Base-by-base conservation (phyloP, 352 stramenopile genomes). In the Discostella stelligera region DNA sequence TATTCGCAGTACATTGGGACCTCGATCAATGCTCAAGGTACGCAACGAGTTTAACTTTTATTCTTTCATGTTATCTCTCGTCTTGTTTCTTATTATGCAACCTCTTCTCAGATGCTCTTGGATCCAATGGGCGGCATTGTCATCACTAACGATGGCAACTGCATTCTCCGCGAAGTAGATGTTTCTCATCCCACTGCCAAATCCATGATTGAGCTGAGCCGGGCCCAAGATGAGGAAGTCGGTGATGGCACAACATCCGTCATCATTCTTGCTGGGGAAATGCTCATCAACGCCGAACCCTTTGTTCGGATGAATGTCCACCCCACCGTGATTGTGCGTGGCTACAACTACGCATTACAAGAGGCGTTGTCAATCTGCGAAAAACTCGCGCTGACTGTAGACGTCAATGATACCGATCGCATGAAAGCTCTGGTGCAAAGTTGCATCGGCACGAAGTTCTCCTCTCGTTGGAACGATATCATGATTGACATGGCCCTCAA, bases 201-300 rank as follows among this genome's bases (percentile, higher is more conserved):
- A 90, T 98, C 94, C 82, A 99, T 99, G 97, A 99, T 99, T 87
- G 98, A 99, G 90, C 89, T 99, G 14, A 98, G 91, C 68, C 90
- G 97, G 53, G 96, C 96, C 6, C 97, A 99, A 89, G 97, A 99
- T 86, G 98, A 99, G 85, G 97, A 99, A 89, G 98, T 99, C 18
- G 97, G 98, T 48, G 98, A 99, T 85, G 98, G 98, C 69, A 99
- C 98, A 30, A 99, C 98, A n/a, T 98, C 95, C 37, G 98, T 99
- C 52, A 99, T 99, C 88, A 98, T 99, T 65, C 89, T 99, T 49
- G 93, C 96, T 5, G 97, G 97, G 32, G 97, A 99, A 87, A 94
- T 99, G 79, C 89, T 99, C 49, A 90, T 96, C 3, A 91, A 98
- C 27, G 97, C 97, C 1, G 96, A 99, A 89, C 97, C 96, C 0